phyloP scores from a whole-genome alignment of 108 stramenopile species.

The Aurantiochytrium sp. region DNA sequence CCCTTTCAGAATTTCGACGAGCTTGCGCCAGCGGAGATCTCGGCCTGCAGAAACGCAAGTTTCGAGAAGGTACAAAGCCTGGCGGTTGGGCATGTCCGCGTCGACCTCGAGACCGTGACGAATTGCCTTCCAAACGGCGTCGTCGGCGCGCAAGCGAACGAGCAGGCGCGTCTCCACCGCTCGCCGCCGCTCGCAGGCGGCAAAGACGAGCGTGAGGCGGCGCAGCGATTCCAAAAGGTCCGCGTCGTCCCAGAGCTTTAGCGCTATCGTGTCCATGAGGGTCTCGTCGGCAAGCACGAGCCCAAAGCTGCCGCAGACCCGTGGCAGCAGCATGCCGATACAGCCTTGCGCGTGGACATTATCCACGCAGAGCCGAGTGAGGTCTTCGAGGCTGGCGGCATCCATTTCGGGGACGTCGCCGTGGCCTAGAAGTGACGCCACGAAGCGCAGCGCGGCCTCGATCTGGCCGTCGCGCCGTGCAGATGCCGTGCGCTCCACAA shows the following conservation, averaged over 20 bases:
- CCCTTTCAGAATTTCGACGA: background rate
- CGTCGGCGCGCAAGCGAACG: background rate
- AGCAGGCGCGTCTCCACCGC: background rate
- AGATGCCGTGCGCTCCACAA: background rate
- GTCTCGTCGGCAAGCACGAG: background rate
- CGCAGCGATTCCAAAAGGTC: background rate
- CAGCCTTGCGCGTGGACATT: background rate
- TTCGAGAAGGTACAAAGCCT: background rate
- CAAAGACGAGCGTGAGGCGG: background rate
- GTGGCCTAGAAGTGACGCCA: background rate
- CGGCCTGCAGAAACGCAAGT: background rate
- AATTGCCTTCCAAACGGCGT: background rate
- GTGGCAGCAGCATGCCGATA: background rate
- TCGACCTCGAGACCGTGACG: background rate
- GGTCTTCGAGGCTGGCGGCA: background rate
- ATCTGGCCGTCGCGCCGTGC: background rate
- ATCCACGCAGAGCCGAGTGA: background rate
- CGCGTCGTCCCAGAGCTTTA: background rate
- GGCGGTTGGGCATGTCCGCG: background rate
- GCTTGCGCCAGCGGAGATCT: background rate
- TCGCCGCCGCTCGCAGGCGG: background rate
- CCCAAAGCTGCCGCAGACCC: background rate
- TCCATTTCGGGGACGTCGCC: background rate
- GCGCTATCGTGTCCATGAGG: background rate
- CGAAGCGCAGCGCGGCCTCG: background rate